Base-by-base conservation (phyloP, 345 rosid species). In the sweet orange (Citrus sinensis) region DNA sequence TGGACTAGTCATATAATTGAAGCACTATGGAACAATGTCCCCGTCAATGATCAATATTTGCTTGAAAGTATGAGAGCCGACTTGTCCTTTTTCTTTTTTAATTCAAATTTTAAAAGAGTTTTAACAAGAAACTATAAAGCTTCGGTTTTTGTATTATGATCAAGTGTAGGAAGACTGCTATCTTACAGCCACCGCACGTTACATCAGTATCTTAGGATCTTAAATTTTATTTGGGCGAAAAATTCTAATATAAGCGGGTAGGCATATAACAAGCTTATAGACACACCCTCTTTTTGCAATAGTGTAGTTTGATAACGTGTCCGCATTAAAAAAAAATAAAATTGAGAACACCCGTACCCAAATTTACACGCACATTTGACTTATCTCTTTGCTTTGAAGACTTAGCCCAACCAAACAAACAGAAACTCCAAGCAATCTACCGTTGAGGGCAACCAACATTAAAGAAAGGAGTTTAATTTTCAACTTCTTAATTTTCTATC, bases 311-410 rank as follows among this genome's bases (percentile, higher is more conserved):
- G 8, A 40, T 9, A 40, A 4, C 4, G 2, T 40, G 4, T 40
- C 3, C 1, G 13, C 4, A 40, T 40, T 40, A 2, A 39, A 39
- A 39, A 39, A 6, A 1, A 34, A 34, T 0, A 25, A 4, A 34
- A 34, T 5, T 39, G 2, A 39, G 2, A 8, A 1, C 13, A 2
- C 46, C 13, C 3, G 0, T 9, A 9, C 46, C 13, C 2, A 40
- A 40, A 40, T 40, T 9, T 42, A 42, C 7, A 35, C 10, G 10
- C 49, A 2, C 49, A 10, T 13, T 42, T 11, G 51, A 46, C 51
- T 51, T 6, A 8, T 65, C 51, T 75, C 71, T 49, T 75, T 51
- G 49, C 34, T 63, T 49, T 13, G 32, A 75, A 51, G 78, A 64
- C 78, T 65, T 51, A 13, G 78, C 14, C 61, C 35, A 22, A 63